These are phyloP conservation scores for Starmera amethionina DNA, from an alignment of 805 yeast species.

Conservation along the genomic window DNA sequence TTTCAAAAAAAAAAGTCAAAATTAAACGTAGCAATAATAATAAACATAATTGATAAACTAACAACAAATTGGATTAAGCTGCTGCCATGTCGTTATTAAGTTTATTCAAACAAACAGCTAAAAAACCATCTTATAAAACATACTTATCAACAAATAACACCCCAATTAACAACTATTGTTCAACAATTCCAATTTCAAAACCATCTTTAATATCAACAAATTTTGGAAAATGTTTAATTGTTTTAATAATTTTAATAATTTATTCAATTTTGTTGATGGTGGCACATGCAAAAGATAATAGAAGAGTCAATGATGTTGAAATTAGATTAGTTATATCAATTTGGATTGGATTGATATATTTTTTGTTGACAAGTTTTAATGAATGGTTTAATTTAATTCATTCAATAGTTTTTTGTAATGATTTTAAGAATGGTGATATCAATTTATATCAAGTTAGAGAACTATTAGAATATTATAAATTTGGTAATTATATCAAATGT, in stretches of 20 bases:
- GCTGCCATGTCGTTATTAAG: too few relatives aligned
- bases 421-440: conserved; percentile 17
- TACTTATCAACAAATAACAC: conserved; percentile 11
- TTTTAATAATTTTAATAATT: conserved; percentile 5
- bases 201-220: conserved; percentile 17
- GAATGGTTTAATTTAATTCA: conserved; percentile 17
- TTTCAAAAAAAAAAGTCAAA: too few relatives aligned
- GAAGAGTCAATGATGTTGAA: conserved; percentile 11
- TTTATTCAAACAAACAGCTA: too few relatives aligned
- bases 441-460: conserved; percentile 16
- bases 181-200: conserved; percentile 11
- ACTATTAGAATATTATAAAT: conserved; percentile 11
- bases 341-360: too few relatives aligned
- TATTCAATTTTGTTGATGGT: conserved; percentile 7
- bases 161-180: conserved; percentile 16
- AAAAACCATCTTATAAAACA: not conserved
- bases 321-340: conserved; percentile 8
- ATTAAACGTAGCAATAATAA: too few relatives aligned
- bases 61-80: too few relatives aligned
- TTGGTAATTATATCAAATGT: conserved; percentile 3
- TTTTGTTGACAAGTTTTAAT: conserved; percentile 4
- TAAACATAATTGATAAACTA: too few relatives aligned
- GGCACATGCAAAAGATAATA: not conserved
- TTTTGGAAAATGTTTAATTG: conserved; percentile 15
- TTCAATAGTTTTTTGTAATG: conserved; percentile 17